These are phyloP conservation scores for Fusarium gaditjirri DNA, from an alignment of 2,329 filamentous ascomycete genomes.

Conservation along the genomic window DNA sequence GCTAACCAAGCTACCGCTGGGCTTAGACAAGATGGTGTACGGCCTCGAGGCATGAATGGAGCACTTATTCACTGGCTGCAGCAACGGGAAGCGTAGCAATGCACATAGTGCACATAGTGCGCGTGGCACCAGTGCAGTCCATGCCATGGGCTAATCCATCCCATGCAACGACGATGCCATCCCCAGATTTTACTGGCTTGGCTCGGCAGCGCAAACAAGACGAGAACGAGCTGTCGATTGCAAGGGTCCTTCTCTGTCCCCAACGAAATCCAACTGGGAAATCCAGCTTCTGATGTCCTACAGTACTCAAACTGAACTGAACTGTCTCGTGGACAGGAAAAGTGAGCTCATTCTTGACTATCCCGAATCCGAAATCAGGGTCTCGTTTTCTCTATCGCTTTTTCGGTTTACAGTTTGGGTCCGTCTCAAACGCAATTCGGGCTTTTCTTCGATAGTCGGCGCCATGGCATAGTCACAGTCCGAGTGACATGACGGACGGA, in stretches of 20 bases:
- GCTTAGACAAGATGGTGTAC: conserved; percentile 37
- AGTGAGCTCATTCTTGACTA: conserved; percentile 25
- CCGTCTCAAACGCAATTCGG: conserved; percentile 15
- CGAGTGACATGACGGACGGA: neutral
- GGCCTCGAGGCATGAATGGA: conserved; percentile 40
- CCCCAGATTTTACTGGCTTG: conserved; percentile 38
- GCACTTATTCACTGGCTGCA: conserved; percentile 17
- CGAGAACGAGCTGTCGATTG: conserved; percentile 9
- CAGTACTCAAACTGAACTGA: neutral
- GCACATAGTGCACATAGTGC: conserved; percentile 34
- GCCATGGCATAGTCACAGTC: conserved; percentile 8
- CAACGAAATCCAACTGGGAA: conserved; percentile 27
- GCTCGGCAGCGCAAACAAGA: conserved; percentile 20
- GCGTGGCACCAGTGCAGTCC: conserved; percentile 43
- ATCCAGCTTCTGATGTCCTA: conserved; percentile 22
- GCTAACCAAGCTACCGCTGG: conserved; percentile 23
- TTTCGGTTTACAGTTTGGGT: conserved; percentile 27
- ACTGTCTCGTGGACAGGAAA: conserved; percentile 21
- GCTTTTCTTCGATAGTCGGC: conserved; percentile 22
- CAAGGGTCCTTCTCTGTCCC: conserved; percentile 18
- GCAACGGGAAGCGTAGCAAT: conserved; percentile 22
- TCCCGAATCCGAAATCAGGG: conserved; percentile 30
- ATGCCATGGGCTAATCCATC: conserved; percentile 18
- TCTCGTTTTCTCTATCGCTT: conserved; percentile 8
- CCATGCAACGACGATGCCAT: conserved; percentile 24